Percentiles rank a stretch among this genome's conserved stretches.
Evolutionary conservation across 169 alveolate genomes (phyloP).

Genomic region (Perkinsus olseni): DNA sequence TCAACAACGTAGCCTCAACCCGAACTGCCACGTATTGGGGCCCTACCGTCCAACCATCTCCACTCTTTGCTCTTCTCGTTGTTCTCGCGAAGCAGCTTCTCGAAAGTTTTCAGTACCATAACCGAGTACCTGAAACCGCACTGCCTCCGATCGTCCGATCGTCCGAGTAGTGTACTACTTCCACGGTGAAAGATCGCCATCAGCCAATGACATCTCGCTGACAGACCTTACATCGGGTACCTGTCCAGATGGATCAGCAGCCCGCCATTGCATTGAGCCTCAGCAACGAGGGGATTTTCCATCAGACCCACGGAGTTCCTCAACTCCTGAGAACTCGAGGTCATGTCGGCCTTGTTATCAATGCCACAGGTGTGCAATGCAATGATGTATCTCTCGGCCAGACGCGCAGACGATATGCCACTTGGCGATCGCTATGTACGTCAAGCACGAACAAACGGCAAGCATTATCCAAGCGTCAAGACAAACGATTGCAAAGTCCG

Average conservation of each 20-base stretch:
- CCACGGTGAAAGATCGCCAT: background rate
- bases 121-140: background rate
- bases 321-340: no score
- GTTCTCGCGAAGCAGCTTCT: background rate
- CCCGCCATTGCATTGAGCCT: background rate
- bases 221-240: background rate
- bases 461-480: no score
- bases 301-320: no score
- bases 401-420: no score
- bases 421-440: no score
- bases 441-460: no score
- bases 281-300: background rate
- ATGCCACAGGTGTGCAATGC: no score
- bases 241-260: background rate
- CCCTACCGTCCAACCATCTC: background rate
- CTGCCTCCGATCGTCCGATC: background rate
- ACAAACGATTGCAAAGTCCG: no score
- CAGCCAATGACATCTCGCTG: background rate
- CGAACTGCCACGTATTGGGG: background rate
- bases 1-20: no score
- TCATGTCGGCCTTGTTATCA: no score
- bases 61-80: background rate
- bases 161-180: background rate
- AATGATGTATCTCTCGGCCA: no score
- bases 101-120: background rate